phyloP scores from a whole-genome alignment of 2,329 filamentous ascomycete species.

The Coniochaeta pulveracea region DNA sequence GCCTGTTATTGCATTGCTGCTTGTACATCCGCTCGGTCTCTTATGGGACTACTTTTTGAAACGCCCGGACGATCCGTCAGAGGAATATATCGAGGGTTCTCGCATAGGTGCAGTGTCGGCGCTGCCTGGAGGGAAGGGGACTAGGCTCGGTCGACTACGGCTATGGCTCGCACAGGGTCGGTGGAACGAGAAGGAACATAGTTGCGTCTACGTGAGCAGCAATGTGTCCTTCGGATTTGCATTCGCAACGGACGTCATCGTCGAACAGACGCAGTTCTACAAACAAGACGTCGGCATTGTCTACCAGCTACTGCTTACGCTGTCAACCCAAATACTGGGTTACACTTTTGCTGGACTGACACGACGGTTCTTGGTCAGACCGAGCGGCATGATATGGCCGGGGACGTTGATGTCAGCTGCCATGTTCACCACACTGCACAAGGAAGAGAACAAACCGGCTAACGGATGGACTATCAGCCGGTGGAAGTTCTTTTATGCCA shows the following conservation, averaged over 20 bases:
- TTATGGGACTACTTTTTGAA: conserved; percentile 68
- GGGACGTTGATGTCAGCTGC: conserved; percentile 78
- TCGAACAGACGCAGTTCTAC: conserved; percentile 84
- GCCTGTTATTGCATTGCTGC: conserved; percentile 73
- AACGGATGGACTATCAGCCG: conserved; percentile 75
- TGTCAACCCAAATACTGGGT: conserved; percentile 78
- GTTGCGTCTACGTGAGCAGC: conserved; percentile 80
- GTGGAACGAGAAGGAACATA: conserved; percentile 86
- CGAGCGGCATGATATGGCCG: conserved; percentile 87
- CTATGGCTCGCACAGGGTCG: conserved; percentile 68
- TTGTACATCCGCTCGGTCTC: conserved; percentile 74
- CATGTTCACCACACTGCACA: conserved; percentile 82
- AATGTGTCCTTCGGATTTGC: conserved; percentile 86
- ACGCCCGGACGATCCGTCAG: conserved; percentile 40
- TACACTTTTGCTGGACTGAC: conserved; percentile 80
- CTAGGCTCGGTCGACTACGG: conserved; percentile 35
- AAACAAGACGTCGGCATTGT: conserved; percentile 64
- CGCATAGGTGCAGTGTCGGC: conserved; percentile 11
- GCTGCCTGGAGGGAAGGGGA: conserved; percentile 13
- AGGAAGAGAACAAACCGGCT: conserved; percentile 69
- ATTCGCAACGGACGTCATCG: conserved; percentile 81
- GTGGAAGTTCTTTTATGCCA: conserved; percentile 72
- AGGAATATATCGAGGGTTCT: conserved; percentile 33
- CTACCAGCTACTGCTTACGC: conserved; percentile 72
- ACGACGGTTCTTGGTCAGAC: conserved; percentile 69